Conservation (phyloP, 345 rosid species). For the Corchorus capsularis region DNA sequence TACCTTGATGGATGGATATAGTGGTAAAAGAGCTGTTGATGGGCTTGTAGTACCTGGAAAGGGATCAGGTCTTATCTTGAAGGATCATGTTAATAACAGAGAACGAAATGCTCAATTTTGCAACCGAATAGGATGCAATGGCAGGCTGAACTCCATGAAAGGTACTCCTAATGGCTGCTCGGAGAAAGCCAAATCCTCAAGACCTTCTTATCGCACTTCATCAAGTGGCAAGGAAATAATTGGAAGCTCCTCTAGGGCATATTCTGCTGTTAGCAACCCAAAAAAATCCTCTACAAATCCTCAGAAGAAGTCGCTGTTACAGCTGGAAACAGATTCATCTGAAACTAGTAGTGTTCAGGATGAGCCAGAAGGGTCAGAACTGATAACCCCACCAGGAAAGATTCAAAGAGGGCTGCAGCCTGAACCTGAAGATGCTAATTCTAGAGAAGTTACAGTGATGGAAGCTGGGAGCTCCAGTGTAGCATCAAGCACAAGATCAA, state of each 20-base stretch:
- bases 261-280: conserved; percentile 34
- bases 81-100: conserved; percentile 57
- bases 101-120: conserved; percentile 61
- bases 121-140: conserved; percentile 65
- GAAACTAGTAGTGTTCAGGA: conserved; percentile 65
- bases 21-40: conserved; percentile 62
- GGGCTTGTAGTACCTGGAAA: conserved; percentile 49
- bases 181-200: conserved; percentile 56
- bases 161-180: conserved; percentile 46
- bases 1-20: conserved; percentile 68
- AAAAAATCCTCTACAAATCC: conserved; percentile 43
- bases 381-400: conserved; percentile 39
- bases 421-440: conserved; percentile 36
- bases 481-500: conserved; percentile 49
- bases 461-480: conserved; percentile 56
- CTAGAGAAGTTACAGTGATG: conserved; percentile 26
- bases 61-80: conserved; percentile 53
- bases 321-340: conserved; percentile 58
- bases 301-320: conserved; percentile 50
- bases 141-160: conserved; percentile 54
- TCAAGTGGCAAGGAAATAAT: conserved; percentile 63
- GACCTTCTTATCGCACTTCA: conserved; percentile 47
- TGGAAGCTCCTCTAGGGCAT: conserved; percentile 70
- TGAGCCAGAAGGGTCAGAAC: conserved; percentile 49
- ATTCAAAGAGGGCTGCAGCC: conserved; percentile 38